Evolutionary conservation across 2,329 filamentous ascomycete genomes (phyloP).

Genomic region (Xylariaceae sp.): DNA sequence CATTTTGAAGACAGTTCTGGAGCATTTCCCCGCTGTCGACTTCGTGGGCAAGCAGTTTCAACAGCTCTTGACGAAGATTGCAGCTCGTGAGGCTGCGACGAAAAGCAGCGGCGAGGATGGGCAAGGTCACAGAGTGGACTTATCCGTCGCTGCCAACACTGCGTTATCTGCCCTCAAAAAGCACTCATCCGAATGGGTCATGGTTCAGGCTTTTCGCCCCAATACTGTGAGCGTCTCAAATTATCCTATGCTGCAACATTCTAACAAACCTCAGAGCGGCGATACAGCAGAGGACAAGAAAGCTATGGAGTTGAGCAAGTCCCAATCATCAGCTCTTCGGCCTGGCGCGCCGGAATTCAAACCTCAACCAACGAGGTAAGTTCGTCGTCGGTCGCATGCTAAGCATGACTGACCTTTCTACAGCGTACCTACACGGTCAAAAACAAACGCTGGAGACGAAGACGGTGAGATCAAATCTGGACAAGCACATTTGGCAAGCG

Average conservation of each 20-base stretch:
- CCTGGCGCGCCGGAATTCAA: constrained; percentile 62
- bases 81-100: constrained; percentile 52
- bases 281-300: constrained; percentile 34
- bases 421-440: constrained; percentile 24
- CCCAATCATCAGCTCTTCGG: constrained; percentile 41
- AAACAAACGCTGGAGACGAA: constrained; percentile 51
- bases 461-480: constrained; percentile 70
- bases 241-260: constrained; percentile 7
- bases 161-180: constrained; percentile 67
- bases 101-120: constrained; percentile 45
- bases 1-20: constrained; percentile 74
- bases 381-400: background rate
- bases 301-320: constrained; percentile 28
- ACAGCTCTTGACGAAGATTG: constrained; percentile 61
- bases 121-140: constrained; percentile 63
- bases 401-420: constrained; percentile 12
- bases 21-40: constrained; percentile 83
- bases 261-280: constrained; percentile 37
- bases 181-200: constrained; percentile 64
- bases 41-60: constrained; percentile 73
- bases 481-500: constrained; percentile 24
- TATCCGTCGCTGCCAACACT: constrained; percentile 69
- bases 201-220: constrained; percentile 68
- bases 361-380: constrained; percentile 40
- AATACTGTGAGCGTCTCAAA: constrained; percentile 48